Percentiles rank a stretch among this genome's conserved stretches.
phyloP scores from a whole-genome alignment of 352 stramenopile species.

The Blastocystis sp. region DNA sequence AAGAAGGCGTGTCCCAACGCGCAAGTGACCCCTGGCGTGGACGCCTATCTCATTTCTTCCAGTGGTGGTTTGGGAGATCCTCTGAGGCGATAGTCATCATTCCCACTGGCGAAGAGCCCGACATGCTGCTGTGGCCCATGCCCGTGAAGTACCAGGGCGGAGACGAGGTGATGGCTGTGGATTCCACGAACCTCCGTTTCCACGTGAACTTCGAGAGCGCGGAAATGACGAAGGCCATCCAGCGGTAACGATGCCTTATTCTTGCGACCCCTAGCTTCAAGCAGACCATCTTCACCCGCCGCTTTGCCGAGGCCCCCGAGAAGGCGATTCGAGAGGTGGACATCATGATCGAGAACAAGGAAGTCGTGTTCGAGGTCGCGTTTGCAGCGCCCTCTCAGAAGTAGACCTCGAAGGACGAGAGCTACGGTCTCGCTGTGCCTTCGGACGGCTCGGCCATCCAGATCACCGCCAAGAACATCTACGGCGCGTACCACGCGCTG shows the following conservation, averaged over 20 bases:
- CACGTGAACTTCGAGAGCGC: slow-evolving; percentile 20
- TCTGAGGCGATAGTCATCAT: slow-evolving; percentile 38
- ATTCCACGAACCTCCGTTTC: slow-evolving; percentile 52
- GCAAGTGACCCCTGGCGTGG: neutral
- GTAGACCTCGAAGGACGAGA: slow-evolving; percentile 71
- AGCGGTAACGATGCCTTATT: neutral
- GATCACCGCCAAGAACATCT: slow-evolving; percentile 74
- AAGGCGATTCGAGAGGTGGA: slow-evolving; percentile 1
- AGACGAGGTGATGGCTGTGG: slow-evolving; percentile 7
- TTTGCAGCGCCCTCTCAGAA: neutral
- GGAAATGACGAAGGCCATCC: slow-evolving; percentile 14
- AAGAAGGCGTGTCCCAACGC: slow-evolving; percentile 31
- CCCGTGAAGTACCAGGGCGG: slow-evolving; percentile 36
- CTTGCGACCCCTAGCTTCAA: slow-evolving; percentile 11
- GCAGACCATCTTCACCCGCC: slow-evolving; percentile 42
- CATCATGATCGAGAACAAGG: slow-evolving; percentile 13
- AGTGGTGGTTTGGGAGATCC: neutral
- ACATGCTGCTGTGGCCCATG: slow-evolving; percentile 65
- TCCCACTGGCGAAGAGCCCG: slow-evolving; percentile 63
- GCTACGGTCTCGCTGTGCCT: slow-evolving; percentile 70
- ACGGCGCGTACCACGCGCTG: slow-evolving; percentile 74
- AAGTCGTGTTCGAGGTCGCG: neutral
- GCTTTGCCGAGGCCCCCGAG: neutral
- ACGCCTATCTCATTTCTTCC: slow-evolving; percentile 13
- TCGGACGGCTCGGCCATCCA: slow-evolving; percentile 59